Conservation (phyloP, 2,329 filamentous ascomycete species). For the Claviceps fusiformis region DNA sequence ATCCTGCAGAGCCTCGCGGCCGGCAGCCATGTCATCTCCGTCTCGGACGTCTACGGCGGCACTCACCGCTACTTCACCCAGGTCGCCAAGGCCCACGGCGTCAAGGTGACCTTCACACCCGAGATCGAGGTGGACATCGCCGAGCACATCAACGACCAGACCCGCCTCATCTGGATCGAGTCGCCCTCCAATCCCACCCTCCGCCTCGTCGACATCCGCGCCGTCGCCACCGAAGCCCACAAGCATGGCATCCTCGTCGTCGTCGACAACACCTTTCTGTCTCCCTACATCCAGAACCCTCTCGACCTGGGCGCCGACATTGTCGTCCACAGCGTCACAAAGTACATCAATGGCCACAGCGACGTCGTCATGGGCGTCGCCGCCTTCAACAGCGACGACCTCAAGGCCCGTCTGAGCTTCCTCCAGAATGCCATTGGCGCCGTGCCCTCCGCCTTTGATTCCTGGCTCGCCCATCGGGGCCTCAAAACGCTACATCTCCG, state of each 20-base stretch:
- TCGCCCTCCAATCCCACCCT: slow-evolving; percentile 90
- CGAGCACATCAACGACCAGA: slow-evolving; percentile 73
- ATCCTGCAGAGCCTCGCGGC: slow-evolving; percentile 86
- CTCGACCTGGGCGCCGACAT: slow-evolving; percentile 92
- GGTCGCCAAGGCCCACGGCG: slow-evolving; percentile 86
- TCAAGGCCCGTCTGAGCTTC: slow-evolving; percentile 70
- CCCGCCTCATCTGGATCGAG: slow-evolving; percentile 93
- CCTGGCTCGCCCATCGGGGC: slow-evolving; percentile 93
- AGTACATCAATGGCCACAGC: slow-evolving; percentile 96
- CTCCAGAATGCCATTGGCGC: slow-evolving; percentile 96
- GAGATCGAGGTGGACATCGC: slow-evolving; percentile 81
- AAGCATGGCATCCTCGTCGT: slow-evolving; percentile 83
- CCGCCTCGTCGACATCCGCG: slow-evolving; percentile 80
- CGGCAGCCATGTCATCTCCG: slow-evolving; percentile 87
- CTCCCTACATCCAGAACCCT: slow-evolving; percentile 92
- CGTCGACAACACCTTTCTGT: slow-evolving; percentile 98
- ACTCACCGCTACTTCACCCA: slow-evolving; percentile 99
- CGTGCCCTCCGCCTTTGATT: slow-evolving; percentile 88
- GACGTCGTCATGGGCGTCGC: slow-evolving; percentile 97
- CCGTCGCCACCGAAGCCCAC: slow-evolving; percentile 72
- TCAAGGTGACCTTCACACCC: slow-evolving; percentile 87
- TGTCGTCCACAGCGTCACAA: slow-evolving; percentile 92
- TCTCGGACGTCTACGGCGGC: slow-evolving; percentile 95
- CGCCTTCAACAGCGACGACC: slow-evolving; percentile 76
- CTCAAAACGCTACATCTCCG: slow-evolving; percentile 94